These are phyloP conservation scores for Uronychia setigera DNA, from an alignment of 73 alveolate species.

Conservation along the genomic window DNA sequence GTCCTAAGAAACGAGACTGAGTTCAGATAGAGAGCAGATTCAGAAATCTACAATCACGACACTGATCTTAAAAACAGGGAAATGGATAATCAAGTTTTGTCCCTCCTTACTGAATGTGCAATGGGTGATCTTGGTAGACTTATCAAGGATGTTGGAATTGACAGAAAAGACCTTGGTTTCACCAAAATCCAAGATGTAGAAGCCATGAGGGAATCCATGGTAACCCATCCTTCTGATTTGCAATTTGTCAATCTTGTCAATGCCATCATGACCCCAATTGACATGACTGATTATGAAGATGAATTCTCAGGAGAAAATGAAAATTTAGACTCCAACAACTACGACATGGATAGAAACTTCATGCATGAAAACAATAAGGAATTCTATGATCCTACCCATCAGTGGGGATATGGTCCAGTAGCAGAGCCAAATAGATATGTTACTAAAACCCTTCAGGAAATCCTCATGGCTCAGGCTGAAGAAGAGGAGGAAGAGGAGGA, in stretches of 20 bases:
- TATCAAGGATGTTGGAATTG: constrained; percentile 54
- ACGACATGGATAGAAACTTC: neutral
- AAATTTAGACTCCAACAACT: neutral
- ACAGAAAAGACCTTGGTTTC: constrained; percentile 20
- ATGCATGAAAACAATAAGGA: neutral
- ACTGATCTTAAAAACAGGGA: neutral
- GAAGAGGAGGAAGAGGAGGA: constrained; percentile 54
- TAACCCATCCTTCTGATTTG: constrained; percentile 35
- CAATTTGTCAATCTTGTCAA: constrained; percentile 15
- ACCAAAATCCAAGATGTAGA: constrained; percentile 37
- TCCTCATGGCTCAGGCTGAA: constrained; percentile 4
- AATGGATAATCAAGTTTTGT: constrained; percentile 30
- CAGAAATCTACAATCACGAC: constrained; percentile 32
- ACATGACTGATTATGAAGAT: constrained; percentile 71
- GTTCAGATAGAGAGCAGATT: constrained; percentile 19
- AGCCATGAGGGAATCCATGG: constrained; percentile 24
- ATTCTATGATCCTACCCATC: neutral
- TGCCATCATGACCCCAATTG: constrained; percentile 51
- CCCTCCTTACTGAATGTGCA: constrained; percentile 31
- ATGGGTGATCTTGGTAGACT: constrained; percentile 46
- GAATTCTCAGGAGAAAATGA: constrained; percentile 36
- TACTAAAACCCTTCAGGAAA: neutral
- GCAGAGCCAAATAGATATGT: neutral
- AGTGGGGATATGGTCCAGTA: neutral
- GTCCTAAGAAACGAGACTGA: constrained; percentile 41